Evolutionary conservation across 345 rosid genomes (phyloP).

Genomic region (Adansonia digitata): DNA sequence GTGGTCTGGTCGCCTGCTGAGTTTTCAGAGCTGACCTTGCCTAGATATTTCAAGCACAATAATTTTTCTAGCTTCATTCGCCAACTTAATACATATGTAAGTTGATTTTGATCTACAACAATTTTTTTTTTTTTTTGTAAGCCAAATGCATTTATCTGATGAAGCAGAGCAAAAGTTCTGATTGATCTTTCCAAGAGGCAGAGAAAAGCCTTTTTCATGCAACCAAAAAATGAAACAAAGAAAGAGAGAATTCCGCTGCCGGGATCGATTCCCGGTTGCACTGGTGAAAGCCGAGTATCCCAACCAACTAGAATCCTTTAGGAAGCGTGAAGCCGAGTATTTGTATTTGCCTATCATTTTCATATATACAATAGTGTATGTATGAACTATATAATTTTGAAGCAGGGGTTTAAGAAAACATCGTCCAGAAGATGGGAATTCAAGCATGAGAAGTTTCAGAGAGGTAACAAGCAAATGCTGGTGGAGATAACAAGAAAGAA

Average conservation of each 20-base stretch:
- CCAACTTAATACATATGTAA: conserved; percentile 62
- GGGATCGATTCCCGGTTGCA: conserved; percentile 67
- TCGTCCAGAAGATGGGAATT: conserved; percentile 53
- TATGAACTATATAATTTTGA: too few relatives aligned
- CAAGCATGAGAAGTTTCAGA: conserved; percentile 50
- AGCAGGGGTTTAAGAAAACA: conserved; percentile 66
- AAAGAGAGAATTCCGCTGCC: conserved; percentile 71
- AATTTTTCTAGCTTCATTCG: conserved; percentile 71
- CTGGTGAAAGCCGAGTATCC: conserved; percentile 48
- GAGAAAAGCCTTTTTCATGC: too few relatives aligned
- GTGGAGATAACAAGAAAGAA: conserved; percentile 48
- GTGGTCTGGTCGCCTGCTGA: conserved; percentile 66
- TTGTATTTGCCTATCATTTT: too few relatives aligned
- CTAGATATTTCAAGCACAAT: conserved; percentile 67
- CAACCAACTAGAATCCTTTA: conserved; percentile 34
- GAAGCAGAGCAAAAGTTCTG: too few relatives aligned
- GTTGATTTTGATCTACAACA: not conserved
- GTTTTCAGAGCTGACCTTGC: conserved; percentile 48
- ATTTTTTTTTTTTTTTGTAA: not conserved
- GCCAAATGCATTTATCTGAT: not conserved
- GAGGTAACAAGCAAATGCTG: conserved; percentile 40
- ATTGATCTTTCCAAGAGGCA: too few relatives aligned
- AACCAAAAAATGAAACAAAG: too few relatives aligned
- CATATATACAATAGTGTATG: too few relatives aligned
- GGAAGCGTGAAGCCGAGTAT: too few relatives aligned